phyloP scores from a whole-genome alignment of 2,329 filamentous ascomycete genomes.

The Phaeosphaeriaceae sp. region DNA sequence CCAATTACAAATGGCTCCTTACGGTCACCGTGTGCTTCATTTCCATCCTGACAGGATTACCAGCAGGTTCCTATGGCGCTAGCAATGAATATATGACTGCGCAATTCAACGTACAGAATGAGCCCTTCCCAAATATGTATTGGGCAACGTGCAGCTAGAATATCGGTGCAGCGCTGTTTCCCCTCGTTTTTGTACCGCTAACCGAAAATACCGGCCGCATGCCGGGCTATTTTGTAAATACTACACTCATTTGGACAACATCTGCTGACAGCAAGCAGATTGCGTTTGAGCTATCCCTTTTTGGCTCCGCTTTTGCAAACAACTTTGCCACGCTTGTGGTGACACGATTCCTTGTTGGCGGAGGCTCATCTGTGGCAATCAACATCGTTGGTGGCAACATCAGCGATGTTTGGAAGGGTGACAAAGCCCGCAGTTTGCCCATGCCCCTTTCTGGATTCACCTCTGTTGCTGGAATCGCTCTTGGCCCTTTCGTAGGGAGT shows the following conservation, averaged over 20 bases:
- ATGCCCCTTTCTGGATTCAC: conserved; percentile 55
- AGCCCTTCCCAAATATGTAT: conserved; percentile 47
- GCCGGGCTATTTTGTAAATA: conserved; percentile 51
- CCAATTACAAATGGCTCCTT: conserved; percentile 49
- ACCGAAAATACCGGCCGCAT: conserved; percentile 54
- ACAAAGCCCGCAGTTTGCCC: conserved; percentile 51
- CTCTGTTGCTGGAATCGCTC: conserved; percentile 52
- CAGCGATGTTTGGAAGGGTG: conserved; percentile 45
- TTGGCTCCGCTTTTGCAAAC: conserved; percentile 52
- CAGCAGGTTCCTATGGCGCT: conserved; percentile 51
- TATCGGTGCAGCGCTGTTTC: conserved; percentile 49
- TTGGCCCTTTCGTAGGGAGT: conserved; percentile 52
- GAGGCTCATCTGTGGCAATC: conserved; percentile 52
- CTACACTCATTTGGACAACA: no score
- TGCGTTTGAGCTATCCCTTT: conserved; percentile 49
- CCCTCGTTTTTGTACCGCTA: conserved; percentile 50
- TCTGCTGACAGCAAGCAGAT: conserved; percentile 18
- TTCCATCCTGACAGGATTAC: conserved; percentile 51
- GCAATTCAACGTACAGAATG: conserved; percentile 47
- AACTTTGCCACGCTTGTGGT: conserved; percentile 54
- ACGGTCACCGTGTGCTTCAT: conserved; percentile 53
- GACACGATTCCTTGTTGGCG: conserved; percentile 53
- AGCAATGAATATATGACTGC: conserved; percentile 41
- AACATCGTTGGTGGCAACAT: conserved; percentile 46
- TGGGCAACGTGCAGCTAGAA: conserved; percentile 50